These are phyloP conservation scores for Grosmannia serpens DNA, from an alignment of 2,329 filamentous ascomycete genomes.

Conservation along the genomic window DNA sequence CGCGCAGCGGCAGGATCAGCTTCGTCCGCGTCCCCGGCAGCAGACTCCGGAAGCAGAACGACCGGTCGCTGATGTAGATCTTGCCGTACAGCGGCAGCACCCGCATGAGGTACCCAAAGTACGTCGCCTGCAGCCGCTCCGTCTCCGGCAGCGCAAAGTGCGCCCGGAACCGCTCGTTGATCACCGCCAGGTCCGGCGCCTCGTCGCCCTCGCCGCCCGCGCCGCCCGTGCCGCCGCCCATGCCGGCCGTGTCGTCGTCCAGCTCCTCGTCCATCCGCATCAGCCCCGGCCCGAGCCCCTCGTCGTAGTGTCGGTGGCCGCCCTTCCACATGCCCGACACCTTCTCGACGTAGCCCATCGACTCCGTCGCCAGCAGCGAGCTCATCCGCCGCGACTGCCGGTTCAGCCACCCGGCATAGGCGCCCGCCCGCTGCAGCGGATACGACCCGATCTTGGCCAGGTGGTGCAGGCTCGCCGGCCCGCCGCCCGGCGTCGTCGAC, in stretches of 20 bases:
- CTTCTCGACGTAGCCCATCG: conserved; percentile 93
- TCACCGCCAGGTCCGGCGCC: conserved; percentile 13
- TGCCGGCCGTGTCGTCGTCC: conserved; percentile 36
- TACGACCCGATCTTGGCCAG: conserved; percentile 56
- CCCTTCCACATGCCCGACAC: conserved; percentile 96
- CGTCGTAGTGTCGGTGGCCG: conserved; percentile 77
- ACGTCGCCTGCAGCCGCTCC: conserved; percentile 78
- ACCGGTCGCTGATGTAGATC: conserved; percentile 80
- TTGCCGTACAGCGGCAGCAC: conserved; percentile 91
- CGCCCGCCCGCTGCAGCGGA: conserved; percentile 72
- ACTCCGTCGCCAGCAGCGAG: conserved; percentile 72
- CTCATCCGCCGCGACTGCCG: conserved; percentile 72
- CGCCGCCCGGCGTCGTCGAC: conserved; percentile 13
- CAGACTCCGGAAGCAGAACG: conserved; percentile 87
- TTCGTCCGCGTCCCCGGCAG: conserved; percentile 85
- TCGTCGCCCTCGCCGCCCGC: background rate
- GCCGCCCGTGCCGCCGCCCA: conserved; percentile 50
- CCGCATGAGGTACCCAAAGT: conserved; percentile 84
- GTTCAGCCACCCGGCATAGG: conserved; percentile 72
- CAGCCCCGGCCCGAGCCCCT: conserved; percentile 33
- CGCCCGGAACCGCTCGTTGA: conserved; percentile 71
- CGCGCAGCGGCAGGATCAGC: conserved; percentile 77
- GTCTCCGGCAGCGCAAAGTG: conserved; percentile 82
- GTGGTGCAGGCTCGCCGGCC: conserved; percentile 35
- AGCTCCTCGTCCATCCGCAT: conserved; percentile 38